Evolutionary conservation across 2,329 filamentous ascomycete species (phyloP).

Genomic region (Exophiala mesophila): DNA sequence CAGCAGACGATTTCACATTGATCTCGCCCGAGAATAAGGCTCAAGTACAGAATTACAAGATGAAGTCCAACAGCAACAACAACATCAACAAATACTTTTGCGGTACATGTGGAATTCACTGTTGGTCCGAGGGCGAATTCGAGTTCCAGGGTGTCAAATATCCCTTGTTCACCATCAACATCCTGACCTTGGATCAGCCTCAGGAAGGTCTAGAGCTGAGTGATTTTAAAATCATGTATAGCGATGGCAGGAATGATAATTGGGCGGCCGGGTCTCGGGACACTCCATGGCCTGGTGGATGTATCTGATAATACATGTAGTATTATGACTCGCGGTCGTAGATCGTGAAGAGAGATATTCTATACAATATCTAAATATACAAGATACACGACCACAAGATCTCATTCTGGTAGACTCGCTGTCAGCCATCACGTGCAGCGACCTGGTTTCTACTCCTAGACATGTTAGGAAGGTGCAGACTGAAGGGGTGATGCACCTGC

Average conservation of each 20-base stretch:
- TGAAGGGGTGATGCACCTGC: no score
- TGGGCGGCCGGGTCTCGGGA: slow-evolving; percentile 10
- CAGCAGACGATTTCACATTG: slow-evolving; percentile 17
- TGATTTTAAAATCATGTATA: slow-evolving; percentile 17
- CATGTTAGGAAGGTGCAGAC: no score
- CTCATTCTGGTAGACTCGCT: no score
- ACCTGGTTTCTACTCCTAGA: no score
- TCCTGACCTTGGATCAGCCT: slow-evolving; percentile 23
- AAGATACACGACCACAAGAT: no score
- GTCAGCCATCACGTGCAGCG: no score
- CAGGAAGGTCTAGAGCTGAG: slow-evolving; percentile 25
- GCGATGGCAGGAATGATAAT: slow-evolving; percentile 18
- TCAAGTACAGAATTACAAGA: slow-evolving; percentile 19
- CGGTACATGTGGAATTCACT: slow-evolving; percentile 20
- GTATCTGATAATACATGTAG: no score
- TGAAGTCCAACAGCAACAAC: slow-evolving; percentile 7
- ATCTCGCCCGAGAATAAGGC: slow-evolving; percentile 16
- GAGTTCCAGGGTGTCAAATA: slow-evolving; percentile 10
- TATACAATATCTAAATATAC: no score
- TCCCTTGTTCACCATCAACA: slow-evolving; percentile 20
- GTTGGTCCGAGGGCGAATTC: slow-evolving; percentile 10
- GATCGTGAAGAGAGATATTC: no score
- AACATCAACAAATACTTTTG: slow-evolving; percentile 24
- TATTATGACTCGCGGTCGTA: no score
- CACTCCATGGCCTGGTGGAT: slow-evolving; percentile 11